phyloP scores from a whole-genome alignment of 2,329 filamentous ascomycete genomes.

The Akanthomyces lecanii region DNA sequence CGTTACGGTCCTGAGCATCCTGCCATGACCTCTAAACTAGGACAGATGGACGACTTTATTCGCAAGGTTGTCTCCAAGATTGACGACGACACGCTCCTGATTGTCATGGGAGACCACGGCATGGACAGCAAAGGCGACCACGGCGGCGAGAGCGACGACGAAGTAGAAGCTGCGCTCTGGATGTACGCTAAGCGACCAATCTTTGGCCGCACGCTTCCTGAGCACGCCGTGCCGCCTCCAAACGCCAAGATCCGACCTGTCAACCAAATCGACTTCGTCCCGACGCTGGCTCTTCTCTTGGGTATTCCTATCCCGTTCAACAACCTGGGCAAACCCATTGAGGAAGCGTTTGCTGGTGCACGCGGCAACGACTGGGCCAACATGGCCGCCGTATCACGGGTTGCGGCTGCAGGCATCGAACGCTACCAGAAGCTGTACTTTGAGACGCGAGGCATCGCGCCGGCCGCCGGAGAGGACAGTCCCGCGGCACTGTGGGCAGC shows the following conservation, averaged over 20 bases:
- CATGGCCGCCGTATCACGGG: conserved; percentile 69
- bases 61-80: conserved; percentile 65
- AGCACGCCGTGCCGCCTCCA: conserved; percentile 53
- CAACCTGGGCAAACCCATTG: conserved; percentile 86
- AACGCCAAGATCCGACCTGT: conserved; percentile 73
- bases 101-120: conserved; percentile 98
- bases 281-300: conserved; percentile 80
- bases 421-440: conserved; percentile 86
- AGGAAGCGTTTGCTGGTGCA: conserved; percentile 80
- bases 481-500: conserved; percentile 44
- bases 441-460: conserved; percentile 62
- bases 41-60: conserved; percentile 84
- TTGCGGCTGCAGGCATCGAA: conserved; percentile 81
- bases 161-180: conserved; percentile 92
- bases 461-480: conserved; percentile 44
- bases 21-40: conserved; percentile 85
- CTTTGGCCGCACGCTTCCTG: conserved; percentile 72
- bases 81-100: conserved; percentile 80
- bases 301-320: conserved; percentile 95
- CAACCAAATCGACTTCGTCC: conserved; percentile 91
- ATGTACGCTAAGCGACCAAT: conserved; percentile 90
- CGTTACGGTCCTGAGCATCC: conserved; percentile 90
- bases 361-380: conserved; percentile 70
- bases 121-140: conserved; percentile 98
- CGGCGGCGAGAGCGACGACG: conserved; percentile 95